Base-by-base conservation (phyloP, 306 rosid genomes). In the Lathyrus sativus region DNA sequence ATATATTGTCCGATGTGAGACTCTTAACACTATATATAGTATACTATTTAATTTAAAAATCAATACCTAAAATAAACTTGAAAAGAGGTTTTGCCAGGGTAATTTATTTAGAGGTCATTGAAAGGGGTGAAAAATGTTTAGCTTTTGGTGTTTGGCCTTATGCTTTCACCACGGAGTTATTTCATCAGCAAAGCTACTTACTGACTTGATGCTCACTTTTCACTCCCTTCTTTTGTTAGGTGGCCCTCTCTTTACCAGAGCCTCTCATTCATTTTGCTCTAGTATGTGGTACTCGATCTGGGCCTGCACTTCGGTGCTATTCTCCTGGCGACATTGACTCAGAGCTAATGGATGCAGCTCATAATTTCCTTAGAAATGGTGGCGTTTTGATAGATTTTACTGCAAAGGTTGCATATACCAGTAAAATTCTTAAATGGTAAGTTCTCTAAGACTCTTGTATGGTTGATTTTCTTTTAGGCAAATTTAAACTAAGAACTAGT, bases 221-320 rank as follows among this genome's bases (percentile, higher is more conserved):
- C 31, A 74, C 3, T 59, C 2, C 4, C n/a, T 13, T 62, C 70
- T 17, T 50, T 65, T 74, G 62, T 61, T 77, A 89, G 98, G 87
- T 80, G 64, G 92, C 95, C 43, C 92, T 92, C 73, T 90, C 92
- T 69, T 89, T 83, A 61, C 63, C 88, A 11, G 98, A 92, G 79
- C 95, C 96, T 82, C 91, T 92, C 65, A 76, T 85, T 75, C 98
- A 92, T 77, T 87, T 89, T 77, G 87, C 93, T 7, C 73, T 89
- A 67, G 92, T 81, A 19, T 80, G 74, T 54, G 96, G 96, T 60
- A 87, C 89, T 53, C 95, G 88, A 71, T 87, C 91, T 44, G 91
- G 95, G 49, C 96, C 95, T 59, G 78, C 85, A 41, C 88, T 92
- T 60, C 80, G 86, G 65, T 89, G 91, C 78, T 92, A 89, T 72